These are phyloP conservation scores for Penstemon barbatus DNA, from an alignment of 257 asterid species.

Conservation along the genomic window DNA sequence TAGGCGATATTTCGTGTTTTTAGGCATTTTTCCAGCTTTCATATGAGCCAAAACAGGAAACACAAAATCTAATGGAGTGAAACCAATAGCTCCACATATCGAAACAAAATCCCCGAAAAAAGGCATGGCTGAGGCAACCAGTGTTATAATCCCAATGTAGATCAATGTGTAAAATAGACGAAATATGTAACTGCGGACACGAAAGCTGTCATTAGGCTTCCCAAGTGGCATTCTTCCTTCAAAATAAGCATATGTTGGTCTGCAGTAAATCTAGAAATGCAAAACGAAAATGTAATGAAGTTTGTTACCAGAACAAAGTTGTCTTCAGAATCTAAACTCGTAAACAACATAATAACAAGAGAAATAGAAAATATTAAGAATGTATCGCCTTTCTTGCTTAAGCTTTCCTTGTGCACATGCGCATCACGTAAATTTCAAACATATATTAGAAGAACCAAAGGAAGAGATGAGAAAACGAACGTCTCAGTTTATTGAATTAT, in stretches of 20 bases:
- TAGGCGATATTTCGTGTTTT: constrained; percentile 25
- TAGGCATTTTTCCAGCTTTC: constrained; percentile 48
- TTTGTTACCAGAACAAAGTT: no score
- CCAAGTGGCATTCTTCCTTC: constrained; percentile 31
- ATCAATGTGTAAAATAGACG: constrained; percentile 43
- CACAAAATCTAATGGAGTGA: constrained; percentile 61
- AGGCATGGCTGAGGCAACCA: constrained; percentile 56
- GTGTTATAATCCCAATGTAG: constrained; percentile 46
- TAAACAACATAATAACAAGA: no score
- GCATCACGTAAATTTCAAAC: no score
- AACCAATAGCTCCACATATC: constrained; percentile 67
- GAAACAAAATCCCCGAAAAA: constrained; percentile 65
- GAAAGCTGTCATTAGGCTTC: constrained; percentile 9
- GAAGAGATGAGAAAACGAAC: no score
- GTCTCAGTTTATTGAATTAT: no score
- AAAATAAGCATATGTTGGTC: constrained; percentile 58
- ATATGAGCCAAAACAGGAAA: constrained; percentile 55
- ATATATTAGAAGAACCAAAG: no score
- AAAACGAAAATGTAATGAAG: background rate
- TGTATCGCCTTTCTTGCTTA: no score
- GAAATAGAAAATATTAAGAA: no score
- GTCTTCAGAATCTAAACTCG: no score
- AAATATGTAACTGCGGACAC: background rate
- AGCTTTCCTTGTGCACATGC: no score
- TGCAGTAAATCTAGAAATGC: constrained; percentile 51